Conservation (phyloP, 768 basidiomycete species). For the Pleurotus salmoneostramineus region DNA sequence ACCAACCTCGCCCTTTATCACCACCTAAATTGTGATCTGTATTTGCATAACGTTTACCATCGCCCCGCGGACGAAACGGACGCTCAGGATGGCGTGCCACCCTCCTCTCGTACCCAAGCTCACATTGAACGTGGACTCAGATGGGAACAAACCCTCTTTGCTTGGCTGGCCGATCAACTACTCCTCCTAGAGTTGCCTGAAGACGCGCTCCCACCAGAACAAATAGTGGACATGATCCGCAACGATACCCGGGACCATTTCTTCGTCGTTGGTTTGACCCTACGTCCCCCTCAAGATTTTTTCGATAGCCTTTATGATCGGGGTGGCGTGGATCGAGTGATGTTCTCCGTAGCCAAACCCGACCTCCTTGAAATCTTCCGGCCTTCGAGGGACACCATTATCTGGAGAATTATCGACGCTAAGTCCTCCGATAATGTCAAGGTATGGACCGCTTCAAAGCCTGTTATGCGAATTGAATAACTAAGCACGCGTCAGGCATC, state of each 20-base stretch:
- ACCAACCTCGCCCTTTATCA: constrained; percentile 44
- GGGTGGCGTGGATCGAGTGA: constrained; percentile 26
- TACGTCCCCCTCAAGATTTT: constrained; percentile 34
- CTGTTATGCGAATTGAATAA: not conserved
- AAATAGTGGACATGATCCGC: constrained; percentile 36
- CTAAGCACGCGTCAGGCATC: constrained; percentile 29
- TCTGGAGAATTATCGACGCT: constrained; percentile 48
- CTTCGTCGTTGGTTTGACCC: constrained; percentile 39
- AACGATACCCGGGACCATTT: constrained; percentile 40
- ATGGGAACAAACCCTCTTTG: constrained; percentile 40
- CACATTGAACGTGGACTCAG: constrained; percentile 38
- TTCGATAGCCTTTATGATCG: constrained; percentile 29
- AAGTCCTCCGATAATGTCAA: constrained; percentile 45
- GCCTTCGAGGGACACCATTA: constrained; percentile 20
- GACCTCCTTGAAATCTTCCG: constrained; percentile 44
- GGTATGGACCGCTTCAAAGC: constrained; percentile 20
- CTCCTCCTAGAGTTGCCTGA: constrained; percentile 38
- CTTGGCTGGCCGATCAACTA: constrained; percentile 35
- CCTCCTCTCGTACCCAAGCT: constrained; percentile 29
- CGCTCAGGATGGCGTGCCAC: constrained; percentile 1
- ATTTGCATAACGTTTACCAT: constrained; percentile 39
- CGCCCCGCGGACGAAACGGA: constrained; percentile 3
- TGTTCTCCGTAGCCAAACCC: constrained; percentile 43
- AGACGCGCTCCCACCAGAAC: constrained; percentile 25
- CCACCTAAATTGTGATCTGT: constrained; percentile 44